phyloP scores from a whole-genome alignment of 2,329 filamentous ascomycete genomes.

The Fusarium sp. region DNA sequence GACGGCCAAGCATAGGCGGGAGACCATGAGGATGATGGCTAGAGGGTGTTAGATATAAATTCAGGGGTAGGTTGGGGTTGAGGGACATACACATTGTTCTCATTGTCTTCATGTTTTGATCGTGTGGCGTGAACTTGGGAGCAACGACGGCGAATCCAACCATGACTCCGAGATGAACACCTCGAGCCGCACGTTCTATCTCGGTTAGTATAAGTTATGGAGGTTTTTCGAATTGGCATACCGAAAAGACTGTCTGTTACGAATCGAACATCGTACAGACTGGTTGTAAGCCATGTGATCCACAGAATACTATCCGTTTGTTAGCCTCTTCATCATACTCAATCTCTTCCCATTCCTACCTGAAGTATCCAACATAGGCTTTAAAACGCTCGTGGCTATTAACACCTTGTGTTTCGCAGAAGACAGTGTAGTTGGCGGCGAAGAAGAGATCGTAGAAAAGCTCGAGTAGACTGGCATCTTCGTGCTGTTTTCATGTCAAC shows the following conservation, averaged over 20 bases:
- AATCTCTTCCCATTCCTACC: conserved; percentile 25
- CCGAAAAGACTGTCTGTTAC: conserved; percentile 72
- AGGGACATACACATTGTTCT: conserved; percentile 53
- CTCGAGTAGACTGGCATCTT: conserved; percentile 53
- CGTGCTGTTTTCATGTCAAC: conserved; percentile 42
- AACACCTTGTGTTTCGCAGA: conserved; percentile 53
- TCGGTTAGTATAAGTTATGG: not conserved
- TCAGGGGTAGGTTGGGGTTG: no score
- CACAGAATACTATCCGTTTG: conserved; percentile 63
- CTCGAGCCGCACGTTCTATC: conserved; percentile 65
- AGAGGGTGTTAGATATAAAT: not conserved
- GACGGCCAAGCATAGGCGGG: conserved; percentile 63
- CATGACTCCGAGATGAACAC: conserved; percentile 72
- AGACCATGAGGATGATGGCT: conserved; percentile 63
- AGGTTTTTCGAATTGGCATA: not conserved
- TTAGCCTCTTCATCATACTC: not conserved
- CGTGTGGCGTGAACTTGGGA: conserved; percentile 55
- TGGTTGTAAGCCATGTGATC: conserved; percentile 76
- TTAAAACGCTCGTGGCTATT: conserved; percentile 50
- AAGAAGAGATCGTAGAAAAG: conserved; percentile 56
- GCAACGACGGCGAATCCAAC: conserved; percentile 73
- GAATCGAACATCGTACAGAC: conserved; percentile 74
- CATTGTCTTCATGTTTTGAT: conserved; percentile 55
- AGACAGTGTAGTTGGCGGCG: conserved; percentile 73
- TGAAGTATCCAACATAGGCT: conserved; percentile 53